A percentile compares a stretch with the other conserved stretches of the same genome.
These are phyloP conservation scores for Acacia acuminata DNA, from an alignment of 306 rosid genomes.

Conservation along the genomic window DNA sequence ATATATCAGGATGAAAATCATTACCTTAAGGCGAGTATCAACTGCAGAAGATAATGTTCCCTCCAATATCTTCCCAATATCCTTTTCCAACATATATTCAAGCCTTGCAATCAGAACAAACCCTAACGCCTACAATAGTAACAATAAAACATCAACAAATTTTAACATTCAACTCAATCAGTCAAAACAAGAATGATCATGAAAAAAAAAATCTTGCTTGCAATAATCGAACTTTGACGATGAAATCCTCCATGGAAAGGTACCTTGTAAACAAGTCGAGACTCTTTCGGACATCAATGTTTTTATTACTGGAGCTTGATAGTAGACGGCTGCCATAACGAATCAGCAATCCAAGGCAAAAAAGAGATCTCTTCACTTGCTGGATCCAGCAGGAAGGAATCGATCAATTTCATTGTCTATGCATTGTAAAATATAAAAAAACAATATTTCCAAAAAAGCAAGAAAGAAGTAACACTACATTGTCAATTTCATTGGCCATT, in stretches of 20 bases:
- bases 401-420: slow-evolving; percentile 21
- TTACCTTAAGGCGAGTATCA: slow-evolving; percentile 87
- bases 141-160: slow-evolving; percentile 35
- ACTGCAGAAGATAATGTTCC: slow-evolving; percentile 50
- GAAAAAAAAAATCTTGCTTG: slow-evolving; percentile 53
- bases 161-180: too few species aligned
- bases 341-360: slow-evolving; percentile 87
- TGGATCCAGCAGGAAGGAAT: slow-evolving; percentile 48
- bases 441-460: background rate
- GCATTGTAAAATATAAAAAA: background rate
- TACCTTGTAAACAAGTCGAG: slow-evolving; percentile 69
- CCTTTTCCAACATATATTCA: slow-evolving; percentile 85
- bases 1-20: slow-evolving; percentile 21
- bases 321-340: slow-evolving; percentile 83
- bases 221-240: slow-evolving; percentile 76
- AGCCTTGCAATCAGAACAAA: slow-evolving; percentile 92
- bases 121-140: slow-evolving; percentile 84
- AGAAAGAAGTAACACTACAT: too few species aligned
- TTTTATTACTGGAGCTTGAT: slow-evolving; percentile 50
- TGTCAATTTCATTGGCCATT: too few species aligned
- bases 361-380: slow-evolving; percentile 89
- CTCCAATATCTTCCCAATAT: slow-evolving; percentile 79
- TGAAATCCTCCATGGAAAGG: slow-evolving; percentile 69
- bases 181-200: slow-evolving; percentile 23
- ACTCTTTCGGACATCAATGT: slow-evolving; percentile 55